Conservation (phyloP, 441 rosid genomes). For the Heliophila coronopifolia region DNA sequence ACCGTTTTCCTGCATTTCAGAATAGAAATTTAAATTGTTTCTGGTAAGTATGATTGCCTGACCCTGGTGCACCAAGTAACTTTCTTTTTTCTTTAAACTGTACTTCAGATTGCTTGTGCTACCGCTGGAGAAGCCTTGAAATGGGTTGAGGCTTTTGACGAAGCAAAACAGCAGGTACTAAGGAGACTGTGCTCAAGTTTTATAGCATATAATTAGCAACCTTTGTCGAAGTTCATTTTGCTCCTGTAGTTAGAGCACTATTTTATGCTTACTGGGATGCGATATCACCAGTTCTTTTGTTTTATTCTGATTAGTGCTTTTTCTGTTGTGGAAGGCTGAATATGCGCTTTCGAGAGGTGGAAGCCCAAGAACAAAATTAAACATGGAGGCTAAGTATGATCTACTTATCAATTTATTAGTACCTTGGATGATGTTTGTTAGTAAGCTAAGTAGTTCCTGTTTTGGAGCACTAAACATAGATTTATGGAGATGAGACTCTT, state of each 20-base stretch:
- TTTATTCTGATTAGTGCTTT: constrained; percentile 8
- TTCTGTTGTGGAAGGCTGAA: constrained; percentile 56
- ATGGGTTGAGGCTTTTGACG: constrained; percentile 96
- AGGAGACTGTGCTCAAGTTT: constrained; percentile 15
- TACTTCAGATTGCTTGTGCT: constrained; percentile 81
- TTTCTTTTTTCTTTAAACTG: neutral
- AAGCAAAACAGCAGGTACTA: constrained; percentile 85
- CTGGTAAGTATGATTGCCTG: constrained; percentile 9
- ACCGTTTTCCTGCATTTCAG: neutral
- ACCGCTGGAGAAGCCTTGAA: constrained; percentile 78
- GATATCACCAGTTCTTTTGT: constrained; percentile 10
- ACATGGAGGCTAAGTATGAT: constrained; percentile 70
- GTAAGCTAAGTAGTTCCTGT: constrained; percentile 1
- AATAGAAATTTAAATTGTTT: constrained; percentile 6
- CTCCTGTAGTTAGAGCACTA: constrained; percentile 4
- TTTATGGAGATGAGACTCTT: neutral
- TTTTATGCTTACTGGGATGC: neutral
- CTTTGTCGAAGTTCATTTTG: neutral
- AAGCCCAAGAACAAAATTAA: constrained; percentile 68
- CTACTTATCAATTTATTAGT: constrained; percentile 6
- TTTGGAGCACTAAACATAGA: neutral
- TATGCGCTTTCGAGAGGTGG: constrained; percentile 57
- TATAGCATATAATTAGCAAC: neutral
- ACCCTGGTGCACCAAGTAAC: neutral
- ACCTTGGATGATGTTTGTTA: neutral